Base-by-base conservation (phyloP, 1,284 basidiomycete genomes). In the Ceratorhiza oryzae-sativae region DNA sequence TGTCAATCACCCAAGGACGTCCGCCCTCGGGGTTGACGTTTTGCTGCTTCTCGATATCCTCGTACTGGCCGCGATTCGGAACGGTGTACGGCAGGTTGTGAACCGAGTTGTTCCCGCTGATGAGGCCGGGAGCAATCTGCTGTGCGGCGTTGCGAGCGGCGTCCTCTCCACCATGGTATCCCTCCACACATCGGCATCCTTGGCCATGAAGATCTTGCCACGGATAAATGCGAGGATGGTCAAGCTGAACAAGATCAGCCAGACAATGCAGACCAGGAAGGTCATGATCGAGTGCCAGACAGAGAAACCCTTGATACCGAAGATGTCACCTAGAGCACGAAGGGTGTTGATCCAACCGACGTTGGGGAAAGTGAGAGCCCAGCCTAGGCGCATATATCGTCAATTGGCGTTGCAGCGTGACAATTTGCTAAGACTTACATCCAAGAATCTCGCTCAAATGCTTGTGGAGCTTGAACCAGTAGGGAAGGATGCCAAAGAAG, bases 401-500 rank as follows among this genome's bases (percentile, higher is more conserved):
- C 23, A 63, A 27, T 34, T 61, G 23, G 36, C 48, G 20, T 51
- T 30, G 30, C 3, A 20, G 27, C 3, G 3, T 10, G 60, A 13
- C 41, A 1, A 45, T n/a, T 1, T 15, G 15, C 2, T n/a, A 30
- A 2, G 12, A 68, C 71, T 65, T 27, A 72, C 72, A 73, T 39
- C 74, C 74, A 23, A 75, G 72, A 39, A 75, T 75, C 68, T 75
- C 72, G 34, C 71, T 58, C n/a, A 75, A 56, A 51, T 75, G 61
- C 72, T 73, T 75, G 62, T 74, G 65, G 27, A 74, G 67, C 59
- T 74, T 74, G 65, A 73, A 74, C 73, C 73, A 74, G 60, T 73
- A 75, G 0, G 74, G 74, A 18, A 75, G 55, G 27, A 68, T 56
- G 32, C 65, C 65, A 27, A 68, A 68, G 39, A 68, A 68, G 60